Conservation (phyloP, 1,139 yeast species). For the Pneumocystis wakefieldiae region DNA sequence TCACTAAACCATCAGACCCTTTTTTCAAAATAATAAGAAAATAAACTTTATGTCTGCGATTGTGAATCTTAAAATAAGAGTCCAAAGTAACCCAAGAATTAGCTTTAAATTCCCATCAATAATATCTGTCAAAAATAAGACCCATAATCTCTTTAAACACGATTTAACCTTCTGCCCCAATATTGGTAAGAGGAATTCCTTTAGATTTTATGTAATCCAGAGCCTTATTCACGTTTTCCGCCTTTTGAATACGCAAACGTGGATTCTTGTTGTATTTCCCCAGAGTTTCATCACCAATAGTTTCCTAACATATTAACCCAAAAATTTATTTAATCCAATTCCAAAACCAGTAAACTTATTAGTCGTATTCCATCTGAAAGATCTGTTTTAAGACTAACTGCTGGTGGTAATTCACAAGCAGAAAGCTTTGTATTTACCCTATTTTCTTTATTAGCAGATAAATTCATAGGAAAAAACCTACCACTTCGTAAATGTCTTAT, state of each 20-base stretch:
- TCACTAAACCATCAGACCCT: conserved; percentile 15
- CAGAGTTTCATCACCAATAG: conserved; percentile 27
- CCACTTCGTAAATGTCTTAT: conserved; percentile 10
- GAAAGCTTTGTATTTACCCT: conserved; percentile 13
- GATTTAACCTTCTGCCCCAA: conserved; percentile 38
- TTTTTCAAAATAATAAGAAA: not conserved
- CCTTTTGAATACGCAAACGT: conserved; percentile 40
- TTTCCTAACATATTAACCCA: conserved; percentile 17
- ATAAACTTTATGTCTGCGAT: conserved; percentile 27
- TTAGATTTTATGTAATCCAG: conserved; percentile 41
- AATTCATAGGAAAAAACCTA: not conserved
- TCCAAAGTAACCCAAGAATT: conserved; percentile 54
- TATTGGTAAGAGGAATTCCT: conserved; percentile 39
- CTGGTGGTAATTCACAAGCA: conserved; percentile 4
- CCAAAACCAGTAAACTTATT: conserved; percentile 9
- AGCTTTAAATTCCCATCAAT: conserved; percentile 49
- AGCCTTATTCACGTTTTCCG: conserved; percentile 46
- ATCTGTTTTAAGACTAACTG: conserved; percentile 9
- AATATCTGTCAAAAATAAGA: conserved; percentile 28
- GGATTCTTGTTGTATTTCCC: conserved; percentile 33
- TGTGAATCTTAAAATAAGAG: conserved; percentile 39
- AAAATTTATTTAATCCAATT: not conserved
- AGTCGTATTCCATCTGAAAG: conserved; percentile 11
- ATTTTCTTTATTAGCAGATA: not conserved
- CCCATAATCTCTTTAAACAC: not conserved